Percentiles rank a stretch among this genome's conserved stretches.
Conservation (phyloP, 2,329 filamentous ascomycete genomes). For the Leptographium wingfieldii region DNA sequence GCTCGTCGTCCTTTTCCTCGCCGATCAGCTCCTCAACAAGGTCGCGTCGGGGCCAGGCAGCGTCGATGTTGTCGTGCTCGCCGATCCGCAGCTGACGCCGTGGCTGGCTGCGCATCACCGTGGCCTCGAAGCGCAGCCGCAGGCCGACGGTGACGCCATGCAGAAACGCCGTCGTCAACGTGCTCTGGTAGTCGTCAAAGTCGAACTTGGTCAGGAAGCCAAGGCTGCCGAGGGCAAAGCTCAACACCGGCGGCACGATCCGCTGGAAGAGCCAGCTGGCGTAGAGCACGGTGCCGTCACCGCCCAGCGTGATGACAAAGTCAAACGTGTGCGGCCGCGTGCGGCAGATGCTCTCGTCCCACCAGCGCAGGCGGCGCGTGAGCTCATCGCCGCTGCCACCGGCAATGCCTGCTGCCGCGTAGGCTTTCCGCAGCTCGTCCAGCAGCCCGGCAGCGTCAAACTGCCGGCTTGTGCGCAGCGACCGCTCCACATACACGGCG, state of each 20-base stretch:
- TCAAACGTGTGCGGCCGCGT: slow-evolving; percentile 78
- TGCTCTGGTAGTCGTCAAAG: slow-evolving; percentile 60
- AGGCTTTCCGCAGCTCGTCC: slow-evolving; percentile 39
- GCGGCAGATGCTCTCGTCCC: slow-evolving; percentile 69
- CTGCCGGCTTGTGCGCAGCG: slow-evolving; percentile 53
- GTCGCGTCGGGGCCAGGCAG: slow-evolving; percentile 33
- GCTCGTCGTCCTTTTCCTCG: slow-evolving; percentile 69
- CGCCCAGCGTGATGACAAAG: slow-evolving; percentile 82
- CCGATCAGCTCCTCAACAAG: slow-evolving; percentile 84
- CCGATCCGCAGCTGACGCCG: slow-evolving; percentile 18
- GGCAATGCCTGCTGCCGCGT: slow-evolving; percentile 16
- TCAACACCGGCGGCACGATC: slow-evolving; percentile 84
- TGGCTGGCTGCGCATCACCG: slow-evolving; percentile 69
- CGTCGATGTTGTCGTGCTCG: slow-evolving; percentile 7
- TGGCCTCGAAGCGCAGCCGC: slow-evolving; percentile 81
- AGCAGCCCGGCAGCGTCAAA: slow-evolving; percentile 65
- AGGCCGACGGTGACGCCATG: slow-evolving; percentile 84
- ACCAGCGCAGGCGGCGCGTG: slow-evolving; percentile 56
- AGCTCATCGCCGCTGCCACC: slow-evolving; percentile 23
- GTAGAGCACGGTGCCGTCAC: slow-evolving; percentile 94
- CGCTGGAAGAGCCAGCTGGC: slow-evolving; percentile 95
- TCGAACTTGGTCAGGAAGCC: slow-evolving; percentile 97
- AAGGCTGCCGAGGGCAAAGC: slow-evolving; percentile 80
- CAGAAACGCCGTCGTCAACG: slow-evolving; percentile 57
- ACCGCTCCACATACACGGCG: slow-evolving; percentile 73